phyloP scores from a whole-genome alignment of 2,329 filamentous ascomycete species.

The Aspergillus udagawae region DNA sequence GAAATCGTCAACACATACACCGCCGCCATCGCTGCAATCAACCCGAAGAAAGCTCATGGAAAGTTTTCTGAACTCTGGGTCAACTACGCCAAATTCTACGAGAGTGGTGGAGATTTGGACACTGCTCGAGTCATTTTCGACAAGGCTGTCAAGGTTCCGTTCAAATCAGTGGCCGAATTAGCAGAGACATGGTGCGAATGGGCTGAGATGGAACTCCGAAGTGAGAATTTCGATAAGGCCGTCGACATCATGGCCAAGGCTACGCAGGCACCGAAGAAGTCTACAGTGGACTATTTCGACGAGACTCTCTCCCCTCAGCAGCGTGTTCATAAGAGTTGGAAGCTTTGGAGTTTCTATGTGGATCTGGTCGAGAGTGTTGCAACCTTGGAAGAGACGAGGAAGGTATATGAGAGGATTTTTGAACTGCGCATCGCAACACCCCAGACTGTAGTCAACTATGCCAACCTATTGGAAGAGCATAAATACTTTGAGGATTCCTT shows the following conservation, averaged over 20 bases:
- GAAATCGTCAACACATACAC: constrained; percentile 95
- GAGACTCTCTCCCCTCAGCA: constrained; percentile 91
- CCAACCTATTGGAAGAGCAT: constrained; percentile 89
- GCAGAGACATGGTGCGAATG: constrained; percentile 99
- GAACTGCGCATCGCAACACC: constrained; percentile 96
- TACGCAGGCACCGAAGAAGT: constrained; percentile 91
- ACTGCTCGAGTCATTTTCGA: constrained; percentile 92
- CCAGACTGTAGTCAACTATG: constrained; percentile 97
- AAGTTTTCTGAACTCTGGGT: constrained; percentile 94
- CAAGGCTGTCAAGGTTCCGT: constrained; percentile 95
- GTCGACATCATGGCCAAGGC: constrained; percentile 96
- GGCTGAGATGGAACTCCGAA: constrained; percentile 96
- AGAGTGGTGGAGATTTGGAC: constrained; percentile 75
- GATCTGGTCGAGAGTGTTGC: constrained; percentile 94
- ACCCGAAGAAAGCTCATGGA: constrained; percentile 89
- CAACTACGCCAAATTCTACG: constrained; percentile 97
- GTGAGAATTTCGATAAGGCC: constrained; percentile 92
- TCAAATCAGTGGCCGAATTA: constrained; percentile 93
- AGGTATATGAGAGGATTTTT: constrained; percentile 95
- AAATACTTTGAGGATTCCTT: constrained; percentile 96
- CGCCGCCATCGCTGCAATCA: constrained; percentile 85
- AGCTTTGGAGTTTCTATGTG: constrained; percentile 98
- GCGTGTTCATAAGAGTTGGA: constrained; percentile 98
- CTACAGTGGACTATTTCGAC: constrained; percentile 99
- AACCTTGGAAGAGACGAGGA: constrained; percentile 84